Base-by-base conservation (phyloP, 2,329 filamentous ascomycete genomes). In the Aspergillus sojae region DNA sequence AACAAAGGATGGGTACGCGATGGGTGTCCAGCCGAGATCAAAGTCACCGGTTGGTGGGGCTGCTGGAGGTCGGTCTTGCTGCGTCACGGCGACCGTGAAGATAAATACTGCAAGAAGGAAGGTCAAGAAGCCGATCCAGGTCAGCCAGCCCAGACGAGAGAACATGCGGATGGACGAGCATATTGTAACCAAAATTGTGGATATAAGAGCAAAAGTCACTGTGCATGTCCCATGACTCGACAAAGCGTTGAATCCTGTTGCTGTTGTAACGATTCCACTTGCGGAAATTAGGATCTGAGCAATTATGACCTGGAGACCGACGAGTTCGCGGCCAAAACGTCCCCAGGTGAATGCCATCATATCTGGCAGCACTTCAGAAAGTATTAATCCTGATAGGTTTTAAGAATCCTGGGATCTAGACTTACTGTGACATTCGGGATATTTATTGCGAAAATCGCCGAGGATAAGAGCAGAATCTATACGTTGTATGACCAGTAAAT, bases 131-230 rank as follows among this genome's bases (percentile, higher is more conserved):
- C 87, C 87, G 14, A 81, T 81, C 84, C 85, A 89, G 0, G 86
- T 87, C 53, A 89, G 74, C 84, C 85, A 88, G 2, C 83, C 84
- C 61, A 89, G 84, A 68, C 87, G 84, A 60, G 85, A 80, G 66
- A 88, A 84, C 61, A 85, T 89, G 63, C 86, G 82, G 5, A 86
- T 79, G 39, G 81, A 84, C 1, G 85, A 84, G 11, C 81, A 77
- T 21, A 58, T 41, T 0, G 79, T 64, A 34, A 82, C 81, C 10
- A 83, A 74, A 2, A 82, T 68, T 0, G 84, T 83, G 0, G 84
- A 83, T 9, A 88, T 72, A 30, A 87, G 79, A 12, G 81, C 80
- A 73, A 82, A 89, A 77, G 80, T 85, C n/a, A 86, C 85, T 0
- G 86, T 88, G 69, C 87, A 89, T 10, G 83, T 76, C 3, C 81